Conservation (phyloP, 192 early-diverging fungal species). For the Coemansia sp. region DNA sequence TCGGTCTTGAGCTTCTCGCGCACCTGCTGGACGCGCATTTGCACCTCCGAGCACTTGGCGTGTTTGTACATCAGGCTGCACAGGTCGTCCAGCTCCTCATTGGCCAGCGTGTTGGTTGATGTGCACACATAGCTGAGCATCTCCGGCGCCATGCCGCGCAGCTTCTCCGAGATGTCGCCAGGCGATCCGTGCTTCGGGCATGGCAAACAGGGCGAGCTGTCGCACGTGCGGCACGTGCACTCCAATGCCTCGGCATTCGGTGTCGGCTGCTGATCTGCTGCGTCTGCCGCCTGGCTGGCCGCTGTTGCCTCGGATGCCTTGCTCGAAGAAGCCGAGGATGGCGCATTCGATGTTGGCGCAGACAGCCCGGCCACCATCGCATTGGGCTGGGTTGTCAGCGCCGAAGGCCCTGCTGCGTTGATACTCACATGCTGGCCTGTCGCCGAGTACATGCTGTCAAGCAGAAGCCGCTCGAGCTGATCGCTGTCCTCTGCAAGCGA, state of each 20-base stretch:
- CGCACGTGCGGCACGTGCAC: conserved; percentile 41
- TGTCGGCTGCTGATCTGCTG: conserved; percentile 8
- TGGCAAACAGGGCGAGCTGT: conserved; percentile 12
- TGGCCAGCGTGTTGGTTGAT: conserved; percentile 33
- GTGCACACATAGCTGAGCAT: conserved; percentile 51
- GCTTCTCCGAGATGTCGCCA: conserved; percentile 31
- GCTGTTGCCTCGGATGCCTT: background rate
- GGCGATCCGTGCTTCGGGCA: conserved; percentile 55
- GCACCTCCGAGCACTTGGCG: conserved; percentile 54
- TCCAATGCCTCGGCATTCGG: background rate
- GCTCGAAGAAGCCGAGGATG: background rate
- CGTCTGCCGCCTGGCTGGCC: background rate
- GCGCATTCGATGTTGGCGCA: background rate
- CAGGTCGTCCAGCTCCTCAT: conserved; percentile 53
- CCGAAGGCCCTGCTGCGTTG: background rate
- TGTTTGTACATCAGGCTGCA: conserved; percentile 56
- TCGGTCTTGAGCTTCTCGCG: conserved; percentile 39
- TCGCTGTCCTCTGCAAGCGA: conserved; percentile 38
- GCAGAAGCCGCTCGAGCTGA: conserved; percentile 49
- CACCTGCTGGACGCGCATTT: conserved; percentile 44
- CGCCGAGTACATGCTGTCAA: conserved; percentile 43
- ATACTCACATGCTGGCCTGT: background rate
- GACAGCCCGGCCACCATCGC: too few species aligned
- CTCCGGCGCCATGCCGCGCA: conserved; percentile 45
- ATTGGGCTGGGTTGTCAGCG: background rate